Base-by-base conservation (phyloP, 2,329 filamentous ascomycete genomes). In the Phyllosticta capitalensis region DNA sequence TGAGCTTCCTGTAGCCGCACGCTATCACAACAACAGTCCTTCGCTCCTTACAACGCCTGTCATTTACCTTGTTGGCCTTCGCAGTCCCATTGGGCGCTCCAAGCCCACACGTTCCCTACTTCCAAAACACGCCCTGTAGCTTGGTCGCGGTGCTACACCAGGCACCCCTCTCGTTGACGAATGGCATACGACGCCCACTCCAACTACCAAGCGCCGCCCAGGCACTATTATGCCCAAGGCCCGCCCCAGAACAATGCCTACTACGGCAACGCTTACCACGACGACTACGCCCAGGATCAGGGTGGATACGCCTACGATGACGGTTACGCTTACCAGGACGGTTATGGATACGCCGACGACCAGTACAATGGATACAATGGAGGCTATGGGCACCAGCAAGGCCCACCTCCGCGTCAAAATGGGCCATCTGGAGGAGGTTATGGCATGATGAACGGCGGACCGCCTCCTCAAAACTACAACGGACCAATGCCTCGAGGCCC, bases 101-200 rank as follows among this genome's bases (percentile, higher is more conserved):
- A 45, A 45, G 38, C 38, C 38, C 38, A 19, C 38, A 45, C 38
- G 38, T n/a, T 45, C 38, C 38, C 38, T 45, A 45, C 38, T 45
- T 26, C 1, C 38, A 45, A n/a, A 45, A 45, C 38, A 45, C 14
- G 17, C 38, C 38, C 38, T 45, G 14, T 45, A n/a, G 14, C 38
- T 45, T 45, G 38, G 38, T 45, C 38, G 38, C 6, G 38, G 38
- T 19, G 38, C 38, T 45, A 6, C 38, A 5, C 38, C 38, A 19
- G 38, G 38, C 38, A n/a, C 38, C 38, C 38, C 17, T 45, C 14
- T 45, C 17, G 38, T 45, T 45, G 38, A 45, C 38, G 38, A 19
- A 75, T 75, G 73, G 73, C 74, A 22, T 73, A 75, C 65, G 72
- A 74, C 63, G 69, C 70, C 56, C 65, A 72, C 63, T 65, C 67